phyloP scores from a whole-genome alignment of 768 basidiomycete genomes.

The Trametes meyenii region DNA sequence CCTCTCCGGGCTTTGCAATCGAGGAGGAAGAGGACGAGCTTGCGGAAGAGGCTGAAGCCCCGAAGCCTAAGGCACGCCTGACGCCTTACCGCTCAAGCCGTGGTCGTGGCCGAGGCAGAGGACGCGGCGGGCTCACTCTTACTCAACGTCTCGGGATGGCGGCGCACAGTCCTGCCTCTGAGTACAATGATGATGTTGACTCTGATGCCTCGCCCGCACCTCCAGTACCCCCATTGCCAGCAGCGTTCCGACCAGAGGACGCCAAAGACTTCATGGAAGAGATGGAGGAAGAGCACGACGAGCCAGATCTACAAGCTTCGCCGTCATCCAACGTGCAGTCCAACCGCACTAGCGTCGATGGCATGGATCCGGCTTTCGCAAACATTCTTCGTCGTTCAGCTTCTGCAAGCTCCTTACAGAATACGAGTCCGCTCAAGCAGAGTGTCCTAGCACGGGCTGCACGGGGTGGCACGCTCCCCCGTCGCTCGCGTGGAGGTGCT shows the following conservation, averaged over 20 bases:
- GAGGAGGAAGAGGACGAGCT: conserved; percentile 54
- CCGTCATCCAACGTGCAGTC: conserved; percentile 48
- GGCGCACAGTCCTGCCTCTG: conserved; percentile 52
- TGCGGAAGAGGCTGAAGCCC: conserved; percentile 27
- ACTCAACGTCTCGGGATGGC: conserved; percentile 66
- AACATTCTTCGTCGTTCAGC: conserved; percentile 68
- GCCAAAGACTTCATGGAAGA: conserved; percentile 43
- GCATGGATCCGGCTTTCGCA: conserved; percentile 87
- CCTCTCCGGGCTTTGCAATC: conserved; percentile 43
- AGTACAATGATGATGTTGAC: conserved; percentile 45
- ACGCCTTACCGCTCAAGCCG: conserved; percentile 62
- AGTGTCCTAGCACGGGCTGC: conserved; percentile 52
- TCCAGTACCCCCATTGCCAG: conserved; percentile 39
- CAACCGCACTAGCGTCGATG: conserved; percentile 75
- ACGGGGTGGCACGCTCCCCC: conserved; percentile 52
- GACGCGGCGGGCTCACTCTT: conserved; percentile 59
- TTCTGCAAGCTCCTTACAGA: conserved; percentile 43
- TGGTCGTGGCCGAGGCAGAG: conserved; percentile 54
- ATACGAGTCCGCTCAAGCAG: conserved; percentile 64
- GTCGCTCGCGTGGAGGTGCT: conserved; percentile 65
- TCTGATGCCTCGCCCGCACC: conserved; percentile 33
- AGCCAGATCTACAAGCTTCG: conserved; percentile 36
- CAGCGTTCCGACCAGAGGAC: conserved; percentile 37
- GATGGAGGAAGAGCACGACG: conserved; percentile 40
- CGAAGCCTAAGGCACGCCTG: conserved; percentile 42